Evolutionary conservation across 2,329 filamentous ascomycete species (phyloP).

Genomic region (Xylariaceae sp.): DNA sequence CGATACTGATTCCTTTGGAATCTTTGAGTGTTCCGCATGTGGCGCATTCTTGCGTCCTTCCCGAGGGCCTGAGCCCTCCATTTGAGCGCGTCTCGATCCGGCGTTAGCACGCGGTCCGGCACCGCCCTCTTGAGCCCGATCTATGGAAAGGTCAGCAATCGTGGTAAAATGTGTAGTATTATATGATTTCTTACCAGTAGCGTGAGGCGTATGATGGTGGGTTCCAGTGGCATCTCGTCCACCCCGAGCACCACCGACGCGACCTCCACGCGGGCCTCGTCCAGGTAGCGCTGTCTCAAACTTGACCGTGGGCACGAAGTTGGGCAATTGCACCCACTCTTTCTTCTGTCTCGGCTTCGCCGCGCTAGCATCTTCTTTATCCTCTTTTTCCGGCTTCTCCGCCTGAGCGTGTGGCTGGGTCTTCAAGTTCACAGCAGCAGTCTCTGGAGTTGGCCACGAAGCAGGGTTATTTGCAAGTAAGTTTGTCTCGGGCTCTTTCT

Average conservation of each 20-base stretch:
- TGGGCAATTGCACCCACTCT: conserved; percentile 79
- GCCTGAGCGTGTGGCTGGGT: conserved; percentile 60
- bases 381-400: conserved; percentile 55
- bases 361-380: conserved; percentile 51
- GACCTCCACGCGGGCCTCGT: conserved; percentile 46
- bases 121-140: conserved; percentile 23
- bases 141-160: conserved; percentile 20
- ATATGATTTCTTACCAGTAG: conserved; percentile 20
- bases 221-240: conserved; percentile 26
- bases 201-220: conserved; percentile 16
- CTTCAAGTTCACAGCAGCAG: conserved; percentile 68
- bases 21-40: conserved; percentile 40
- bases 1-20: conserved; percentile 30
- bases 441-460: conserved; percentile 88
- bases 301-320: conserved; percentile 69
- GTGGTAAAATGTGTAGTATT: background rate
- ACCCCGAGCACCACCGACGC: conserved; percentile 27
- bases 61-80: conserved; percentile 37
- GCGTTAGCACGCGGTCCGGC: conserved; percentile 32
- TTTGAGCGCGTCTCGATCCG: conserved; percentile 40
- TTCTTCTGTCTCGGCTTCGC: conserved; percentile 60
- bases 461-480: conserved; percentile 71
- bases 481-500: conserved; percentile 47
- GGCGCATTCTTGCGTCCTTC: conserved; percentile 43
- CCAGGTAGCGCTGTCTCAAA: conserved; percentile 76